A percentile compares a stretch with the other conserved stretches of the same genome.
Evolutionary conservation across 441 rosid genomes (phyloP).

Genomic region (Metrosideros polymorpha): DNA sequence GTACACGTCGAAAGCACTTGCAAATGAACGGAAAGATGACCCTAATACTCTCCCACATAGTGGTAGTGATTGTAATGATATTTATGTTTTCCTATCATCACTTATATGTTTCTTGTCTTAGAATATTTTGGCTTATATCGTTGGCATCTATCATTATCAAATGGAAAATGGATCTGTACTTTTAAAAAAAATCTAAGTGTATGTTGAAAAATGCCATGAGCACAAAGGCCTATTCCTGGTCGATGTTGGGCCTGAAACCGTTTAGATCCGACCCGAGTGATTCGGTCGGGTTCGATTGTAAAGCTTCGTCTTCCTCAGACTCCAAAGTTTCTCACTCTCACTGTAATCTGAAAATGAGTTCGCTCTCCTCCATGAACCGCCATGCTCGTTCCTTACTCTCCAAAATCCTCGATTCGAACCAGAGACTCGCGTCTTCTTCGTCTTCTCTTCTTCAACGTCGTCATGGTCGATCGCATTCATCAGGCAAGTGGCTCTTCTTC

Average conservation of each 20-base stretch:
- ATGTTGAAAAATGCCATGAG: neutral
- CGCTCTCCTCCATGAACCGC: neutral
- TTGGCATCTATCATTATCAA: too few species aligned
- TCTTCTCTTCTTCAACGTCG: neutral
- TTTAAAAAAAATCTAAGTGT: too few species aligned
- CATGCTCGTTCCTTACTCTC: neutral
- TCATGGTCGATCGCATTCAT: neutral
- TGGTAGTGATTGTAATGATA: neutral
- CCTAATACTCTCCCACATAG: neutral
- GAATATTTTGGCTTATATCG: neutral
- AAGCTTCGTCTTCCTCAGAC: too few species aligned
- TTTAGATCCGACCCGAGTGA: neutral
- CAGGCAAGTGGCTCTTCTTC: neutral
- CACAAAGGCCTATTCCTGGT: neutral
- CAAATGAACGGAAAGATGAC: neutral
- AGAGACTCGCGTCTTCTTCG: neutral
- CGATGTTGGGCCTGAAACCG: neutral
- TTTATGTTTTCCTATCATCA: accelerated
- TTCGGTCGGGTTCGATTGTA: neutral
- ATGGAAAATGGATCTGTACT: too few species aligned
- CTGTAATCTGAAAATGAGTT: neutral
- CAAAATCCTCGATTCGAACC: neutral
- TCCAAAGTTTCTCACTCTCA: too few species aligned
- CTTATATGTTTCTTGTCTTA: neutral
- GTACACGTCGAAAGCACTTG: neutral